phyloP scores from a whole-genome alignment of 768 basidiomycete genomes.

The Naganishia vaughanmartiniae region DNA sequence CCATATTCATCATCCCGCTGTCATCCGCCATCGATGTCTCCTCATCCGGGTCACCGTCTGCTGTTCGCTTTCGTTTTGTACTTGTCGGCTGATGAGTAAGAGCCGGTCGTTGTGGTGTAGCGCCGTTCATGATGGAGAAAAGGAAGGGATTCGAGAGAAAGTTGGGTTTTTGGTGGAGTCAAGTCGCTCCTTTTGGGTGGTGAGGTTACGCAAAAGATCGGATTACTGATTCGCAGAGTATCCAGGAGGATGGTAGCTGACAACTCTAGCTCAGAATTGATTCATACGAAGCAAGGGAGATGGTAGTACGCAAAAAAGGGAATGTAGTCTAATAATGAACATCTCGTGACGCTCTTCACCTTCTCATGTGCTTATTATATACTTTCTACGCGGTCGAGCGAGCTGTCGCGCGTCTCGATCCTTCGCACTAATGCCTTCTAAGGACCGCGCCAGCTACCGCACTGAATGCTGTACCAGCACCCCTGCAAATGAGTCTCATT shows the following conservation, averaged over 20 bases:
- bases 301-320: neutral
- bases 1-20: conserved; percentile 18
- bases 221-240: neutral
- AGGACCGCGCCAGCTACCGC: too few species aligned
- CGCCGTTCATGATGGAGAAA: conserved; percentile 10
- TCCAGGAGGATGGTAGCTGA: neutral
- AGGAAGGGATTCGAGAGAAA: neutral
- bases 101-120: conserved; percentile 18
- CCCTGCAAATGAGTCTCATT: too few species aligned
- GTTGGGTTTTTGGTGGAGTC: neutral
- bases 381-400: neutral
- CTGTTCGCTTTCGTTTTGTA: conserved; percentile 13
- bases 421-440: too few species aligned
- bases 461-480: too few species aligned
- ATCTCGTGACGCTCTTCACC: neutral
- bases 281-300: neutral
- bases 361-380: conserved; percentile 1
- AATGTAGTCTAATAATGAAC: neutral
- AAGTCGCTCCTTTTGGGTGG: conserved; percentile 1
- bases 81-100: conserved; percentile 13
- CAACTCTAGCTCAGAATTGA: neutral
- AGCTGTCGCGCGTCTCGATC: neutral
- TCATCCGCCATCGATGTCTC: conserved; percentile 4
- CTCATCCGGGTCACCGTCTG: neutral
- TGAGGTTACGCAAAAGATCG: neutral